Conservation (phyloP, 805 yeast species). For the Yamadazyma scolyti region DNA sequence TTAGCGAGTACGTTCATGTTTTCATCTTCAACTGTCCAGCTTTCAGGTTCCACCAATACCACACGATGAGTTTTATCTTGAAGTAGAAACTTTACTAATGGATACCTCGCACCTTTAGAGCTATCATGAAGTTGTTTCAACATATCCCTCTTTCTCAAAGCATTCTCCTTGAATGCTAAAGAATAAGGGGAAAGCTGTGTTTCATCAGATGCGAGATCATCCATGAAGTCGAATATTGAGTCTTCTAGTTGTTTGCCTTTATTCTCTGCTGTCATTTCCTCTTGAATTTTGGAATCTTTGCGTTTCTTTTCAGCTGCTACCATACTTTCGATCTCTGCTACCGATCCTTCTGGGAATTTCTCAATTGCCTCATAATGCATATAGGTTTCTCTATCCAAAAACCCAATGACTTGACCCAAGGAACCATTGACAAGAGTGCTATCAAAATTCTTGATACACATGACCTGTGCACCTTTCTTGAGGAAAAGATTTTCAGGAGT, state of each 20-base stretch:
- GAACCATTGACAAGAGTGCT: conserved; percentile 75
- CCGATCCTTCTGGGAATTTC: conserved; percentile 15
- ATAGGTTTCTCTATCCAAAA: conserved; percentile 41
- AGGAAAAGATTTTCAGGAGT: conserved; percentile 56
- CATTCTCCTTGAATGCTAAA: conserved; percentile 23
- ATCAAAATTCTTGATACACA: conserved; percentile 76
- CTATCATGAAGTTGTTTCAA: conserved; percentile 39
- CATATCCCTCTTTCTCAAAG: conserved; percentile 46
- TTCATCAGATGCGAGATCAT: conserved; percentile 11
- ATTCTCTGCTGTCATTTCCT: conserved; percentile 15
- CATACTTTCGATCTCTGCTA: conserved; percentile 16
- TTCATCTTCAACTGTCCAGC: conserved; percentile 78
- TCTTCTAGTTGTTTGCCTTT: conserved; percentile 28
- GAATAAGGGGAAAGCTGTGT: conserved; percentile 1
- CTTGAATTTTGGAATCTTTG: conserved; percentile 13
- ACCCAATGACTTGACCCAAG: conserved; percentile 63
- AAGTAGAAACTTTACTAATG: conserved; percentile 72
- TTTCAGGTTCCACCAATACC: conserved; percentile 78
- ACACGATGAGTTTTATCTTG: conserved; percentile 69
- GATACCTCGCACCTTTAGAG: conserved; percentile 52
- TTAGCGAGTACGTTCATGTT: conserved; percentile 63
- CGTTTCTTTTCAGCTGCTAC: conserved; percentile 4
- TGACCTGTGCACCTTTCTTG: conserved; percentile 75
- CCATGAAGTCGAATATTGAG: conserved; percentile 47
- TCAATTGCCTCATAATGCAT: conserved; percentile 18